These are phyloP conservation scores for Cytospora leucostoma DNA, from an alignment of 2,329 filamentous ascomycete genomes.

Conservation along the genomic window DNA sequence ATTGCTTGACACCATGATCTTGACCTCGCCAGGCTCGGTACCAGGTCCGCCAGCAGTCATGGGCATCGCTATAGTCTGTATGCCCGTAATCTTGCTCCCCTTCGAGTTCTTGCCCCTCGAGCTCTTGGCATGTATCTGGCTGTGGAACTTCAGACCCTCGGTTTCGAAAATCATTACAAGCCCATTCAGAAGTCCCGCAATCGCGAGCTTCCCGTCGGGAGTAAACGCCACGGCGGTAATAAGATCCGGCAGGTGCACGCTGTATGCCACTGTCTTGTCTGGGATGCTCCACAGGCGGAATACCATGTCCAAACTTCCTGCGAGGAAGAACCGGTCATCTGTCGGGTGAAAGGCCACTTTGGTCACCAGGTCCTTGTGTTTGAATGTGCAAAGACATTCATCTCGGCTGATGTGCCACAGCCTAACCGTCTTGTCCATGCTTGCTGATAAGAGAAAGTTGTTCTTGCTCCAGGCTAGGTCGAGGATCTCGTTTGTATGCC, in stretches of 20 bases:
- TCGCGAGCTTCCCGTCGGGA: constrained; percentile 85
- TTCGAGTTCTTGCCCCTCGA: constrained; percentile 91
- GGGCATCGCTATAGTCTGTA: constrained; percentile 70
- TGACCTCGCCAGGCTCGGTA: constrained; percentile 64
- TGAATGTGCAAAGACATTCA: constrained; percentile 91
- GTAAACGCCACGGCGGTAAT: constrained; percentile 94
- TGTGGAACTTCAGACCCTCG: constrained; percentile 79
- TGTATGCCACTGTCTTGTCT: constrained; percentile 88
- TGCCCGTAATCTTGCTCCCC: constrained; percentile 95
- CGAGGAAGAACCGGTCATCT: constrained; percentile 95
- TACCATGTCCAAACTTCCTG: constrained; percentile 86
- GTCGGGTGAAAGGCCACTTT: constrained; percentile 92
- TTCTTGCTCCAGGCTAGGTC: constrained; percentile 99
- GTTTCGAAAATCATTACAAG: constrained; percentile 91
- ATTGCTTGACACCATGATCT: constrained; percentile 89
- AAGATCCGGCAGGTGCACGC: constrained; percentile 75
- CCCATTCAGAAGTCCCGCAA: constrained; percentile 84
- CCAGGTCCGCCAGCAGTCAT: constrained; percentile 36
- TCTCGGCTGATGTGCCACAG: constrained; percentile 86
- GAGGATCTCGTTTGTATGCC: constrained; percentile 82
- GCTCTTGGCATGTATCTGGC: constrained; percentile 90
- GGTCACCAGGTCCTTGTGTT: constrained; percentile 92
- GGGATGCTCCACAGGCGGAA: constrained; percentile 95
- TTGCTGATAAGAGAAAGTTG: constrained; percentile 92
- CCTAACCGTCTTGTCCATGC: constrained; percentile 96